Conservation (phyloP, 345 rosid genomes). For the Cardamine chenopodiifolia region DNA sequence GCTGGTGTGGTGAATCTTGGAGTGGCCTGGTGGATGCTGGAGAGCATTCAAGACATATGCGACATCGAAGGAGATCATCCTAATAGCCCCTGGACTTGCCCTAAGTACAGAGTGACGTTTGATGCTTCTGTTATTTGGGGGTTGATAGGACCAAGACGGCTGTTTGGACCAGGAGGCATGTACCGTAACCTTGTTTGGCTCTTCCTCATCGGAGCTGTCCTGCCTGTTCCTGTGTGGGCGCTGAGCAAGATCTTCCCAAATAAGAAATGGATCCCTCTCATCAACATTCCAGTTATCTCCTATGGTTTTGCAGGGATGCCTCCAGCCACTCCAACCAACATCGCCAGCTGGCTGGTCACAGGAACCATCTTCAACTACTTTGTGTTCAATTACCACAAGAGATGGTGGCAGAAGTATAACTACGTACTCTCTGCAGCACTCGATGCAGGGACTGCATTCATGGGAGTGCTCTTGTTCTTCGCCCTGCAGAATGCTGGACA, state of each 20-base stretch:
- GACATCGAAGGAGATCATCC: conserved; percentile 68
- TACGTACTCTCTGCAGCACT: conserved; percentile 94
- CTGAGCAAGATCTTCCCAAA: conserved; percentile 83
- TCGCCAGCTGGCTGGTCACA: conserved; percentile 92
- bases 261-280: conserved; percentile 94
- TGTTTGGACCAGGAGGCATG: conserved; percentile 92
- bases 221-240: conserved; percentile 91
- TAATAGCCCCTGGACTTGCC: conserved; percentile 99
- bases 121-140: conserved; percentile 99
- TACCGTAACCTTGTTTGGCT: conserved; percentile 95
- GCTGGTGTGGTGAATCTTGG: conserved; percentile 80
- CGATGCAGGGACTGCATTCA: conserved; percentile 99
- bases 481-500: conserved; percentile 74
- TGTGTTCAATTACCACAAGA: conserved; percentile 79
- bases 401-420: conserved; percentile 99
- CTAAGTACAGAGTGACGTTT: conserved; percentile 93
- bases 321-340: conserved; percentile 98
- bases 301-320: conserved; percentile 99
- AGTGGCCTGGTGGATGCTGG: conserved; percentile 99
- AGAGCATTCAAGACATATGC: conserved; percentile 78
- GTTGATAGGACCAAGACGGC: conserved; percentile 76
- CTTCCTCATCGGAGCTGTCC: conserved; percentile 87
- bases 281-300: conserved; percentile 93
- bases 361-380: conserved; percentile 95
- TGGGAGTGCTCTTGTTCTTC: conserved; percentile 91